phyloP scores from a whole-genome alignment of 352 stramenopile species.

The Phytophthora palmivora region DNA sequence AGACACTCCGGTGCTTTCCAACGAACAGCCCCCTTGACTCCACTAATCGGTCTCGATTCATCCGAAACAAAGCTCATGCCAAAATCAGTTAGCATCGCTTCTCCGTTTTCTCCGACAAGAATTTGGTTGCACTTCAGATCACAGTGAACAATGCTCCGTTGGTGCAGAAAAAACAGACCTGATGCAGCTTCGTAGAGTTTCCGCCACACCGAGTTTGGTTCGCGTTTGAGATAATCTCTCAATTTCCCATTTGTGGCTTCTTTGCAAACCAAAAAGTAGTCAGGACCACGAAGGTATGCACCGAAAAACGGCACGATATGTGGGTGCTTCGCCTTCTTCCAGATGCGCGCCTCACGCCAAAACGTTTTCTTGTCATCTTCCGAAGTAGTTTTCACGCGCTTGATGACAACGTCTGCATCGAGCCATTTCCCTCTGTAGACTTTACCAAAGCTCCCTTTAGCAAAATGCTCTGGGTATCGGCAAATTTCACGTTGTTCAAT shows the following conservation, averaged over 20 bases:
- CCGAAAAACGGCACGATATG: slow-evolving; percentile 84
- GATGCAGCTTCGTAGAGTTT: slow-evolving; percentile 8
- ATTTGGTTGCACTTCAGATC: slow-evolving; percentile 38
- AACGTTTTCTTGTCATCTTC: slow-evolving; percentile 18
- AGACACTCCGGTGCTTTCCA: slow-evolving; percentile 12
- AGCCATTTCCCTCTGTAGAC: slow-evolving; percentile 23
- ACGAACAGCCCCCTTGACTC: slow-evolving; percentile 4
- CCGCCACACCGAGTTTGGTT: too few relatives aligned
- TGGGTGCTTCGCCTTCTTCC: slow-evolving; percentile 88
- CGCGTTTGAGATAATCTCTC: too few relatives aligned
- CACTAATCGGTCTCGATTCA: slow-evolving; percentile 5
- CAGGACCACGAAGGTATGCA: slow-evolving; percentile 14
- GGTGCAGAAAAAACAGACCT: slow-evolving; percentile 27
- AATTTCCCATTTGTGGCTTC: slow-evolving; percentile 4
- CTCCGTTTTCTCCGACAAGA: slow-evolving; percentile 28
- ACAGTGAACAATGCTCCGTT: slow-evolving; percentile 19
- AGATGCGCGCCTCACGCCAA: slow-evolving; percentile 79
- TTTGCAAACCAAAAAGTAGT: slow-evolving; percentile 18
- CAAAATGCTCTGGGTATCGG: slow-evolving; percentile 7
- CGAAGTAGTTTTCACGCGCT: slow-evolving; percentile 10
- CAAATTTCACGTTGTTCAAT: slow-evolving; percentile 12
- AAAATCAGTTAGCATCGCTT: slow-evolving; percentile 37
- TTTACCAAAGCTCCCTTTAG: slow-evolving; percentile 3
- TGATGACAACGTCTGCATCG: slow-evolving; percentile 17
- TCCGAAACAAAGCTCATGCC: slow-evolving; percentile 12